A percentile compares a stretch with the other conserved stretches of the same genome.
These are phyloP conservation scores for Suhomyces kilbournensis DNA, from an alignment of 805 yeast genomes.

Conservation along the genomic window DNA sequence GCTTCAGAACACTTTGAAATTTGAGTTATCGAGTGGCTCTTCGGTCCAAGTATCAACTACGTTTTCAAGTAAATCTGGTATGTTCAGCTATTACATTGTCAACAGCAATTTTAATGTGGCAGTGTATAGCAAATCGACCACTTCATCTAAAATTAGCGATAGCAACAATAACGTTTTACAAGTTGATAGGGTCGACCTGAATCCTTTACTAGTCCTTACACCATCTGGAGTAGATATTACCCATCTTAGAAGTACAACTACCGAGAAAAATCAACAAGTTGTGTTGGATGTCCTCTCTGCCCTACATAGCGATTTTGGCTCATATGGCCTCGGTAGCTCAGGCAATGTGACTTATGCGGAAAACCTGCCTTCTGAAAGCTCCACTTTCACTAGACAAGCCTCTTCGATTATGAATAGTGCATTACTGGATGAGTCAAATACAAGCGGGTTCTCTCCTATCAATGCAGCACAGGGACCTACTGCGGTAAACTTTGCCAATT, in stretches of 20 bases:
- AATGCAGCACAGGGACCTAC: neutral
- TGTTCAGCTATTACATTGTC: no score
- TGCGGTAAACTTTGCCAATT: neutral
- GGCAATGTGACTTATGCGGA: neutral
- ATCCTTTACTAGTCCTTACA: neutral
- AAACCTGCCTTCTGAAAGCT: neutral
- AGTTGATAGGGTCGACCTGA: neutral
- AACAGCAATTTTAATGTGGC: neutral
- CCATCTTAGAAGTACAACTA: neutral
- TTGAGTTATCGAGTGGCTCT: constrained; percentile 38
- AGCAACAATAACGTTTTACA: neutral
- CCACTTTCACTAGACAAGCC: neutral
- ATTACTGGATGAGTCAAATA: neutral
- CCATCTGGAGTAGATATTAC: no score
- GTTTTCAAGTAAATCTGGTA: neutral
- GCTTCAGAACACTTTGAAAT: constrained; percentile 33
- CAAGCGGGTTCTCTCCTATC: neutral
- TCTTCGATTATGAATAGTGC: no score
- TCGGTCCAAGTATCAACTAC: constrained; percentile 21
- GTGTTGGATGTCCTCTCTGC: neutral
- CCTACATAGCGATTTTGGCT: neutral
- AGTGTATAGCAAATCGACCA: neutral
- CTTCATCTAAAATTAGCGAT: neutral
- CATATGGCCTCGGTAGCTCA: neutral
- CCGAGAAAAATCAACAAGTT: neutral